Evolutionary conservation across 345 rosid species (phyloP).

Genomic region (Leavenworthia alabamica): DNA sequence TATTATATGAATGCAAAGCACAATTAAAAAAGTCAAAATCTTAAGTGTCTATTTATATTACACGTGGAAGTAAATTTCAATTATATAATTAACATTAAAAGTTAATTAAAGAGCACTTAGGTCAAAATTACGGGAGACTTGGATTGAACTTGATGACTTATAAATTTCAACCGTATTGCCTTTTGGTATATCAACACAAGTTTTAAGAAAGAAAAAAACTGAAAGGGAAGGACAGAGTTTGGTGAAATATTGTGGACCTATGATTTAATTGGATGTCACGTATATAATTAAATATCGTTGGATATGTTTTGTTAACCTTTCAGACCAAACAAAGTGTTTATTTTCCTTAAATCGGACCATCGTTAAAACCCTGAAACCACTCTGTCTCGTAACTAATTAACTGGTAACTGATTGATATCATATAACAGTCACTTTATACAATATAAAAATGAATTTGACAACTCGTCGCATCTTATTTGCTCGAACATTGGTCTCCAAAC

Average conservation of each 20-base stretch:
- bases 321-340: conserved; percentile 28
- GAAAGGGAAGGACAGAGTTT: conserved; percentile 14
- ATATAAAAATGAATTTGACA: not conserved
- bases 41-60: not conserved
- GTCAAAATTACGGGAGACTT: not conserved
- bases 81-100: not conserved
- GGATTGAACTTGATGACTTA: conserved; percentile 4
- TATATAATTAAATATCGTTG: conserved; percentile 1
- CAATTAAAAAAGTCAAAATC: not conserved
- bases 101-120: not conserved
- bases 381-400: conserved; percentile 7
- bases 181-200: not conserved
- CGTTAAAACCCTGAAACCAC: conserved; percentile 20
- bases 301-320: conserved; percentile 25
- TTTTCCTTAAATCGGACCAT: conserved; percentile 24
- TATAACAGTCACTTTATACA: conserved; percentile 1
- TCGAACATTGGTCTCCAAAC: conserved; percentile 20
- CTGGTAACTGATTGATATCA: not conserved
- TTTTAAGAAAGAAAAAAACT: not conserved
- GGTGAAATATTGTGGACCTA: conserved; percentile 30
- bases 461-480: conserved; percentile 16
- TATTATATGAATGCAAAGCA: not conserved
- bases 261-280: conserved; percentile 26
- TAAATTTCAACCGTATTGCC: not conserved
- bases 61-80: not conserved